phyloP scores from a whole-genome alignment of 371 early-diverging fungal genomes.

The Actinomortierella ambigua region DNA sequence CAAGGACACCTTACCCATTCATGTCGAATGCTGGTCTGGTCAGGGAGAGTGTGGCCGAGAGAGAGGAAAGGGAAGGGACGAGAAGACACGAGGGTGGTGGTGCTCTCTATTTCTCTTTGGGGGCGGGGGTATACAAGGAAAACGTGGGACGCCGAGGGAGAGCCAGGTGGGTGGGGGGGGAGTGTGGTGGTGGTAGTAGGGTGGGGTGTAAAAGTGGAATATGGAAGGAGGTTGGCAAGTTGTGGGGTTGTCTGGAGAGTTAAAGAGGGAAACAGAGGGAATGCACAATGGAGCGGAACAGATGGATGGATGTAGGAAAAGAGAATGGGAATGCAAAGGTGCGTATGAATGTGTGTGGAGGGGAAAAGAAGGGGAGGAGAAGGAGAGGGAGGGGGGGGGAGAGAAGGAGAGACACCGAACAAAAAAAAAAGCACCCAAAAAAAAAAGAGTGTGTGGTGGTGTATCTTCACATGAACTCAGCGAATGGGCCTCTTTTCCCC shows the following conservation, averaged over 20 bases:
- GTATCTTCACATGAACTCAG: too few relatives aligned
- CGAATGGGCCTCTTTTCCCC: too few relatives aligned
- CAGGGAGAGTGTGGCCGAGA: not conserved
- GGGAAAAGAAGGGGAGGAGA: not conserved
- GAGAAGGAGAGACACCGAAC: not conserved
- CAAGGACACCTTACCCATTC: constrained; percentile 7
- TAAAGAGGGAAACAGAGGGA: not conserved
- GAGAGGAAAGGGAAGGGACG: not conserved
- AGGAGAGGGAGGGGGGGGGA: not conserved
- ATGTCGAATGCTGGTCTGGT: not conserved
- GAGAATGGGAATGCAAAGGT: not conserved
- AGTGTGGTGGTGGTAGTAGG: not conserved
- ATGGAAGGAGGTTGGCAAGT: not conserved
- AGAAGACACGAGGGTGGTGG: too few relatives aligned
- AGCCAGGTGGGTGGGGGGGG: not conserved
- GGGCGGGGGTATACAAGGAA: not conserved
- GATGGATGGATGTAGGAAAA: not conserved
- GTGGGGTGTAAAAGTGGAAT: not conserved
- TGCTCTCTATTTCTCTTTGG: not conserved
- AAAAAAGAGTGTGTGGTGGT: too few relatives aligned
- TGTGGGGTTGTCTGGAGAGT: too few relatives aligned
- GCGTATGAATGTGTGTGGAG: not conserved
- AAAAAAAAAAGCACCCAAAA: too few relatives aligned
- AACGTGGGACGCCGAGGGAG: not conserved
- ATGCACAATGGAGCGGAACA: not conserved